phyloP scores from a whole-genome alignment of 345 rosid genomes.

The Streptanthus diversifolius region DNA sequence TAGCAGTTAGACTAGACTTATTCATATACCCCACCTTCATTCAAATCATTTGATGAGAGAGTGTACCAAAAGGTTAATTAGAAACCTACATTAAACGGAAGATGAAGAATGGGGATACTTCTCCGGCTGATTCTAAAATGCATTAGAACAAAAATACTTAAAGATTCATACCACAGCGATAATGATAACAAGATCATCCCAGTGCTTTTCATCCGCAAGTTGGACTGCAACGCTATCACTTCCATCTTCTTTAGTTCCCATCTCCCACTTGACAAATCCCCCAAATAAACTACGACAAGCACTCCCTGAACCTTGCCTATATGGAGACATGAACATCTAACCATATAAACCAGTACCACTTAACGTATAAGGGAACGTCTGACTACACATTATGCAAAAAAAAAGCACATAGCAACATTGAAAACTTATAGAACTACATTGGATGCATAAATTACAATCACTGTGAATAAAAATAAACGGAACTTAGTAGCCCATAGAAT shows the following conservation, averaged over 20 bases:
- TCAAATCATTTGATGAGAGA: background rate
- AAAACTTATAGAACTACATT: background rate
- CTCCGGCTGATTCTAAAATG: background rate
- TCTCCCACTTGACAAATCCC: slow-evolving; percentile 93
- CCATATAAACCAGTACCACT: background rate
- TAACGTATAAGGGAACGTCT: background rate
- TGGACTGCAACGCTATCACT: slow-evolving; percentile 90
- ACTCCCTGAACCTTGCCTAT: slow-evolving; percentile 98
- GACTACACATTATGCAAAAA: background rate
- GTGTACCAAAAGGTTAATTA: background rate
- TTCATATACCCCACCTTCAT: background rate
- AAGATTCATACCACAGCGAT: slow-evolving; percentile 76
- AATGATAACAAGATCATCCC: slow-evolving; percentile 89
- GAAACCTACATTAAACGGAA: background rate
- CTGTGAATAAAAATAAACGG: background rate
- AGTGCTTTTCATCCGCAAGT: slow-evolving; percentile 83
- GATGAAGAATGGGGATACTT: background rate
- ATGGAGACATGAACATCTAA: slow-evolving; percentile 21
- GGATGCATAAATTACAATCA: background rate
- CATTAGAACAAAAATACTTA: background rate
- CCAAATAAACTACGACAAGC: slow-evolving; percentile 97
- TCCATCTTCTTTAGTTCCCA: slow-evolving; percentile 84
- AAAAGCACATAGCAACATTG: background rate
- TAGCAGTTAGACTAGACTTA: background rate
- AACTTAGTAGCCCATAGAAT: background rate